Evolutionary conservation across 192 early-diverging fungal species (phyloP), one percentile per base, ranked within the genome.

Genomic region (Umbelopsis ramanniana): DNA sequence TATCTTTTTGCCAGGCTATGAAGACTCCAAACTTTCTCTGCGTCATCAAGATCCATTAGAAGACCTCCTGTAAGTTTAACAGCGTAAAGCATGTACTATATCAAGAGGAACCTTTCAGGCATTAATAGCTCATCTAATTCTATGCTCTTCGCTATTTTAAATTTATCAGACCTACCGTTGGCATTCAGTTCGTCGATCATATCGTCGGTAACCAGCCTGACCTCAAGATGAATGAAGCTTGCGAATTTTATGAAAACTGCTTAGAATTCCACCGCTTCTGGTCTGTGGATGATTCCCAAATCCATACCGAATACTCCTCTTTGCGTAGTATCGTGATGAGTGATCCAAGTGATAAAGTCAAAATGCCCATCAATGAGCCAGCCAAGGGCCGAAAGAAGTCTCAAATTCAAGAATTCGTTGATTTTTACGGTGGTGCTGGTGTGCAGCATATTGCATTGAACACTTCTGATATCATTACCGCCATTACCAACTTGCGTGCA

Each of bases 201-300:
- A 92, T 94, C 68, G 97, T 98, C 50, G 94, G 92, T 14, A 98
- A 97, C 86, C 96, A 97, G 78, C 95, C 96, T 70, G 95, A 96
- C 75, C 81, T 89, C 84, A 85, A 93, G 84, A 97, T 98, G 96
- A 78, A 89, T 35, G 75, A 87, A 70, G 89, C 93, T 69, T 93
- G 91, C 80, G 90, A 96, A 72, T 84, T 91, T 71, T 97, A 99
- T 83, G 95, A 97, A 84, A 83, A 89, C 67, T 83, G 89, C 68
- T 88, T 99, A n/a, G 95, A 93, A 70, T 99, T 97, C 89, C 96
- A 96, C 84, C 89, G 96, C 52, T 99, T 98, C 91, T 97, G 95
- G 95, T 95, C 93, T 48, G 94, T 99, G 50, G 97, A 99, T 81
- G 97, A 99, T 85, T 93, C 86, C 67, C 93, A 96, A 81, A 95